Evolutionary conservation across 192 early-diverging fungal genomes (phyloP), one percentile per base, ranked within the genome.

Genomic region (Coemansia sp.): DNA sequence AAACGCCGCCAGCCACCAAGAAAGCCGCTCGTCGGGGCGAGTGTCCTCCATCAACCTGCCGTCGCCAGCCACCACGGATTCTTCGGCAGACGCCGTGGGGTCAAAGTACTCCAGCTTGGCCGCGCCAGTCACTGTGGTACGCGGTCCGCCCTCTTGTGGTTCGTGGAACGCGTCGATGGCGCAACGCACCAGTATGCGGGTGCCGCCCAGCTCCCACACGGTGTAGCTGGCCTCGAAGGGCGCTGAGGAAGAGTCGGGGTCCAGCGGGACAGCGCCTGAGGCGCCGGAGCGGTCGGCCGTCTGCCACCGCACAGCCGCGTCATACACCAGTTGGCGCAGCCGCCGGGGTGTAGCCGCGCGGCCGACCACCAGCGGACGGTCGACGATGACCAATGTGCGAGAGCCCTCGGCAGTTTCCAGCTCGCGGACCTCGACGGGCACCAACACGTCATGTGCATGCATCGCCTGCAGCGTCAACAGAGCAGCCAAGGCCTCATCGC

Each of bases 161-260:
- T 41, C 21, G 10, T 49, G 44, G 39, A 78, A 78, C 23, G 57
- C 69, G 13, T 78, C 61, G 22, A 78, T 69, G 17, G 54, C 46
- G 54, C 66, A 78, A 15, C 75, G 69, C 23, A 78, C 55, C 9
- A 78, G 42, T 9, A 78, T 25, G 0, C 75, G 65, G 40, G 62
- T 59, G 8, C 53, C 75, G 34, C 69, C 65, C 44, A 78, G 57
- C 54, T 67, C 75, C 75, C 75, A 78, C 61, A 71, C 42, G 25
- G 75, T 78, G 37, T 78, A 78, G 18, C 58, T 78, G 10, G 64
- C 64, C 0, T 60, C 51, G 1, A 24, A 24, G 23, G 39, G 41
- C 24, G 30, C 12, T 3, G 11, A 8, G 22, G 43, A 33, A 12
- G 12, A 12, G 21, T 33, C 12, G 13, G 52, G 1, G n/a, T 39